Percentiles rank a stretch among this genome's conserved stretches.
Conservation (phyloP, 352 stramenopile species). For the Pythium coloratum region DNA sequence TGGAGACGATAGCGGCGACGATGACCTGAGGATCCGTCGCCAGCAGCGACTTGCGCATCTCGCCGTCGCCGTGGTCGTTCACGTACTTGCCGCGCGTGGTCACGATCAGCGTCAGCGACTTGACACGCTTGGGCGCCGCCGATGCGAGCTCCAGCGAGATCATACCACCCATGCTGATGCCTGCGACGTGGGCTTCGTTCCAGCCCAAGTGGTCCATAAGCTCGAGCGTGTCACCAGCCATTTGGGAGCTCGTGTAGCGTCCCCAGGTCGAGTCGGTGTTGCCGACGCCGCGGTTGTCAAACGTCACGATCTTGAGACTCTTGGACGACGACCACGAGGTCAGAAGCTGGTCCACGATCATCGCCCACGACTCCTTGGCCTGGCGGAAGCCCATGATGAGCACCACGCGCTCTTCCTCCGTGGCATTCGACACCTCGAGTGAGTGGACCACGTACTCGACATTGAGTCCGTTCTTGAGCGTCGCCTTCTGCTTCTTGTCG, state of each 20-base stretch:
- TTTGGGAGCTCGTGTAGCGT: constrained; percentile 55
- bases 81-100: constrained; percentile 54
- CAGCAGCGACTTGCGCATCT: constrained; percentile 35
- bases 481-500: constrained; percentile 34
- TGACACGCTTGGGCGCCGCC: constrained; percentile 42
- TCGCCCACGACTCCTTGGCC: constrained; percentile 27
- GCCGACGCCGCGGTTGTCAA: constrained; percentile 63
- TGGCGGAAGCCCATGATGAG: constrained; percentile 33
- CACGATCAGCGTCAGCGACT: constrained; percentile 52
- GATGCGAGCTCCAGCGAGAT: constrained; percentile 54
- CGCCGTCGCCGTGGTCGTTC: constrained; percentile 31
- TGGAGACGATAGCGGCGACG: constrained; percentile 32
- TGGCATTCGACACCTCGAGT: constrained; percentile 2
- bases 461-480: constrained; percentile 41
- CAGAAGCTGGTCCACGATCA: constrained; percentile 24
- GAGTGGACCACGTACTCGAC: constrained; percentile 38
- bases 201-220: constrained; percentile 56
- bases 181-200: constrained; percentile 46
- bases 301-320: constrained; percentile 45
- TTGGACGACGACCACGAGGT: constrained; percentile 8
- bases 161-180: constrained; percentile 46
- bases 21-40: constrained; percentile 32
- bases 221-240: constrained; percentile 63
- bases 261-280: constrained; percentile 47
- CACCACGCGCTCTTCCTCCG: constrained; percentile 28